These are phyloP conservation scores for Oidium heveae DNA, from an alignment of 2,329 filamentous ascomycete species.

Conservation along the genomic window DNA sequence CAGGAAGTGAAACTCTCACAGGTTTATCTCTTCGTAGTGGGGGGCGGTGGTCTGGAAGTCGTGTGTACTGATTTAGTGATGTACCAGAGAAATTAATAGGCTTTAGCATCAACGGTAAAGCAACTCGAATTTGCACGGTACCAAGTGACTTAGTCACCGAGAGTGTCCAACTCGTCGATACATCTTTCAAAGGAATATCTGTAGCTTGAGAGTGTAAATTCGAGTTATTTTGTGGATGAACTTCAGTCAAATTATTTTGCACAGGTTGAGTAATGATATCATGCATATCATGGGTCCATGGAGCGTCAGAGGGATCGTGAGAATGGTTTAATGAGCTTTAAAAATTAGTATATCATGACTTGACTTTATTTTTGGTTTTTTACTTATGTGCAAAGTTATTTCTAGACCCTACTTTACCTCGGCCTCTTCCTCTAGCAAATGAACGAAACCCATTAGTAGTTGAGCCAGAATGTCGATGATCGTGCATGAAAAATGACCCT, in stretches of 20 bases:
- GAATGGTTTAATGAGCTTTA: conserved; percentile 7
- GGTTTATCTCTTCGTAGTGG: conserved; percentile 89
- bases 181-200: conserved; percentile 24
- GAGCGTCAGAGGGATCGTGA: conserved; percentile 39
- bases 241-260: conserved; percentile 6
- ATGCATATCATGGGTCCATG: conserved; percentile 91
- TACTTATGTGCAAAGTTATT: conserved; percentile 33
- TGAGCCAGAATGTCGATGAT: conserved; percentile 58
- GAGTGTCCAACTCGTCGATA: conserved; percentile 48
- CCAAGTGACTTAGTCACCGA: conserved; percentile 66
- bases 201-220: conserved; percentile 9
- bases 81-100: conserved; percentile 50
- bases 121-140: conserved; percentile 64
- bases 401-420: conserved; percentile 30
- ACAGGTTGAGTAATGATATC: conserved; percentile 32
- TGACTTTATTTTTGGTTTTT: conserved; percentile 23
- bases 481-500: conserved; percentile 93
- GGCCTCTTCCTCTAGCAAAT: conserved; percentile 37
- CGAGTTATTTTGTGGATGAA: conserved; percentile 14
- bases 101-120: conserved; percentile 47
- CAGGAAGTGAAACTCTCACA: conserved; percentile 73
- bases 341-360: not conserved
- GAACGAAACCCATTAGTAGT: conserved; percentile 55
- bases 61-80: conserved; percentile 72
- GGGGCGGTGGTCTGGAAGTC: conserved; percentile 80